Evolutionary conservation across 78 protist genomes (phyloP), one percentile per base, ranked within the genome.

Genomic region (Dictyostelium firmibasis): DNA sequence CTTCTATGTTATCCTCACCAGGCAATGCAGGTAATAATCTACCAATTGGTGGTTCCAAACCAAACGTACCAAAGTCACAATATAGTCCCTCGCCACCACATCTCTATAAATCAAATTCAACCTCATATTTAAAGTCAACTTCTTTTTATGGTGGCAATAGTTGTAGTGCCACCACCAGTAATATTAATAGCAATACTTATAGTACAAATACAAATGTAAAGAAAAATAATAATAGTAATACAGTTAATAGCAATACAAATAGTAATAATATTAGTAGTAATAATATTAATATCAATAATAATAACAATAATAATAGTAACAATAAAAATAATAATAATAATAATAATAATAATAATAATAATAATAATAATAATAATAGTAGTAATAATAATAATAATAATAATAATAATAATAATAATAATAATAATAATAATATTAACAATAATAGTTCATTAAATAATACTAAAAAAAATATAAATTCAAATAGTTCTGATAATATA

Each of bases 31-130:
- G 35, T 2, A 67, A 67, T 25, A 67, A 67, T 27, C 10, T 67
- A 25, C 18, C 35, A 67, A 67, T 67, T 67, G 35, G 67, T 20
- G 16, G 67, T 6, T 20, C 67, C 0, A 57, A 57, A 57, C 9
- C 67, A 57, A 57, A 57, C 4, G 9, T 33, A 72, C 2, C 79
- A 29, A 72, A 72, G 33, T 72, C 79, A 16, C 79, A 10, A 67
- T 67, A 72, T 72, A 31, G 43, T 31, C 79, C 79, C 10, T 31
- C 36, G 14, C 36, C 79, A 72, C 79, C 79, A 72, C 79, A 72
- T 72, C 35, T 72, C 2, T 72, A 72, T 18, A 72, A 72, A 33
- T 72, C 79, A 72, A 72, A 72, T 72, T 72, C 79, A 72, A 72
- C 79, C 33, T 72, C 79, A 13, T 72, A 72, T 72, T 77, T 41